Base-by-base conservation (phyloP, 75 land plant genomes). In the Pinus tabuliformis region DNA sequence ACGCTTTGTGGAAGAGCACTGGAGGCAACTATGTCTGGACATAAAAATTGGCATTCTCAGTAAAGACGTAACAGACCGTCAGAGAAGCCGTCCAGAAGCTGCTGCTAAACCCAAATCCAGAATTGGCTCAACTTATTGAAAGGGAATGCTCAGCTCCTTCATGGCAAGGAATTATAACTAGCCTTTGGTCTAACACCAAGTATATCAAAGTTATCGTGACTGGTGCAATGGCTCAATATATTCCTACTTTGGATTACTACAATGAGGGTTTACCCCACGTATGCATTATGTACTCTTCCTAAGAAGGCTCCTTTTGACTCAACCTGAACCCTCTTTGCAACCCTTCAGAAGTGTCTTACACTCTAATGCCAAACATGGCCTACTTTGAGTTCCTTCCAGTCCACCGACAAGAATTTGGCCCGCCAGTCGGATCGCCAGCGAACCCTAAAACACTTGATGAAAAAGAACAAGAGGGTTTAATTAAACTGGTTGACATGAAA, bases 341-440 rank as follows among this genome's bases (percentile, higher is more conserved):
- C 37, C 89, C 89, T 16, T 76, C 74, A 5, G 86, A 88, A 5
- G 91, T 88, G 13, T 79, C 91, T 33, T 94, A 86, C 83, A 89
- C 95, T 30, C 80, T 94, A 20, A 71, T 94, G 17, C 92, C 97
- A 54, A 87, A 83, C 83, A 88, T 91, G 86, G 86, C 83, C 73
- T 94, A 91, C 75, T 94, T 84, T 79, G 97, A 94, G 83, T 94
- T 94, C 85, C 61, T 94, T n/a, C 91, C 91, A 20, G 82, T 90
- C 17, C 59, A 81, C 58, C 58, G 89, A 57, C 75, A 80, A 75
- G 66, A 72, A 45, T 82, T 14, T 21, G 16, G 24, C 21, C 4
- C 22, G 62, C 2, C 62, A 7, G 24, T 24, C 18, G 60, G 57
- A 57, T 24, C 61, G 42, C 28, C 21, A 33, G 7, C 26, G 26